phyloP scores from a whole-genome alignment of 2,329 filamentous ascomycete genomes.

The Ascochyta pisi region DNA sequence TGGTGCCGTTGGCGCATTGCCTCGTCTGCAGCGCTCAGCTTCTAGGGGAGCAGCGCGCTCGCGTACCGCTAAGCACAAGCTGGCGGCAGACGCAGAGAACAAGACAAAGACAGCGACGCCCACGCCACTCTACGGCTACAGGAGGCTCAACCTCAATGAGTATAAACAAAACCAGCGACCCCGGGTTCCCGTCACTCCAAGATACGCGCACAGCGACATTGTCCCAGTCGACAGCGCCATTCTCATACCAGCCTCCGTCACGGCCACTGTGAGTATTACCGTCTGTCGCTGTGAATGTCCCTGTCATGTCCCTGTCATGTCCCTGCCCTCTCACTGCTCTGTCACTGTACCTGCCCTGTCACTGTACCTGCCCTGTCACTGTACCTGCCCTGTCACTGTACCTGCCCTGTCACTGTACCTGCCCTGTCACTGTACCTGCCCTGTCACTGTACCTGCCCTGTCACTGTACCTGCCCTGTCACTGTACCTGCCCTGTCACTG shows the following conservation, averaged over 20 bases:
- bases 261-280: slow-evolving; percentile 25
- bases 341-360: too few species aligned
- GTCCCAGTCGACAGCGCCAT: slow-evolving; percentile 29
- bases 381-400: too few species aligned
- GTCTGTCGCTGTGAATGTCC: too few species aligned
- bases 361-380: too few species aligned
- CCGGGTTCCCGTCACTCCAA: not conserved
- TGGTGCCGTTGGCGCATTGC: slow-evolving; percentile 11
- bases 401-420: too few species aligned
- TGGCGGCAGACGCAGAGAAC: not conserved
- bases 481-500: too few species aligned
- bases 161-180: not conserved
- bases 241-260: slow-evolving; percentile 37
- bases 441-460: too few species aligned
- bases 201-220: not conserved
- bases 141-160: not conserved
- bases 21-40: slow-evolving; percentile 4
- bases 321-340: too few species aligned
- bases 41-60: slow-evolving; percentile 13
- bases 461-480: too few species aligned
- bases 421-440: too few species aligned
- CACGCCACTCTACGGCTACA: not conserved
- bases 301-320: too few species aligned
- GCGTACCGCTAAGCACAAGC: slow-evolving; percentile 6
- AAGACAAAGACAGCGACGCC: not conserved